Evolutionary conservation across 352 stramenopile genomes (phyloP).

Genomic region (Phytopythium litorale): DNA sequence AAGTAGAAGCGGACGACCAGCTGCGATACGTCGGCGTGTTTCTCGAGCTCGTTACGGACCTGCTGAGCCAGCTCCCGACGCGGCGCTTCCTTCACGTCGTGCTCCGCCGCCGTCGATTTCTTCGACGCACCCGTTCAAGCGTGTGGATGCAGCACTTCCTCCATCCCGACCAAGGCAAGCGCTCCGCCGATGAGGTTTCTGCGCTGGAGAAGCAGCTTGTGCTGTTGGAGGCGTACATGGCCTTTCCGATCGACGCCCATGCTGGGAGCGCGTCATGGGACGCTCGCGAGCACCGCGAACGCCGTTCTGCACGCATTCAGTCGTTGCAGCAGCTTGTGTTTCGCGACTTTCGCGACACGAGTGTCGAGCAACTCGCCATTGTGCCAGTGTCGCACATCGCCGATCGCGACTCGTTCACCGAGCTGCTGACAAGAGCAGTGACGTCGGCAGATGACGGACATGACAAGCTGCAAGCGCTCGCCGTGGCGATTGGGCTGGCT

Average conservation of each 20-base stretch:
- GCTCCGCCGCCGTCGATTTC: slow-evolving; percentile 61
- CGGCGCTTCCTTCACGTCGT: slow-evolving; percentile 80
- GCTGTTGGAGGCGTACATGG: slow-evolving; percentile 60
- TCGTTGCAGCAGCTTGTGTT: slow-evolving; percentile 70
- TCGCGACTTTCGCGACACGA: slow-evolving; percentile 32
- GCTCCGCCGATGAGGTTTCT: slow-evolving; percentile 27
- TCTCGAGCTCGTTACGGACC: slow-evolving; percentile 79
- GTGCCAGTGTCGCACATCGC: slow-evolving; percentile 45
- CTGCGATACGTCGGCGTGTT: slow-evolving; percentile 57
- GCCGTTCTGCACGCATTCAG: slow-evolving; percentile 49
- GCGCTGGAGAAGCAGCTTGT: slow-evolving; percentile 62
- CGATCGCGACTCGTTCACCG: slow-evolving; percentile 34
- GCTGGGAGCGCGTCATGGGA: slow-evolving; percentile 55
- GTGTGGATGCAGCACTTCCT: slow-evolving; percentile 33
- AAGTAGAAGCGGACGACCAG: slow-evolving; percentile 7
- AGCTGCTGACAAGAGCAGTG: slow-evolving; percentile 34
- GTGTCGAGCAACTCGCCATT: slow-evolving; percentile 61
- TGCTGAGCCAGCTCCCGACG: slow-evolving; percentile 88
- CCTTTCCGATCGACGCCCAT: slow-evolving; percentile 85
- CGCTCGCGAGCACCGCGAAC: slow-evolving; percentile 42
- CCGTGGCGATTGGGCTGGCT: slow-evolving; percentile 46
- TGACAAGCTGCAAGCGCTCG: slow-evolving; percentile 27
- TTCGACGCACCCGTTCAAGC: slow-evolving; percentile 34
- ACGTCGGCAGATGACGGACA: slow-evolving; percentile 19
- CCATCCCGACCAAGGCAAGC: slow-evolving; percentile 16